Evolutionary conservation across 208 protist genomes (phyloP).

Genomic region (Hexamita inflata): DNA sequence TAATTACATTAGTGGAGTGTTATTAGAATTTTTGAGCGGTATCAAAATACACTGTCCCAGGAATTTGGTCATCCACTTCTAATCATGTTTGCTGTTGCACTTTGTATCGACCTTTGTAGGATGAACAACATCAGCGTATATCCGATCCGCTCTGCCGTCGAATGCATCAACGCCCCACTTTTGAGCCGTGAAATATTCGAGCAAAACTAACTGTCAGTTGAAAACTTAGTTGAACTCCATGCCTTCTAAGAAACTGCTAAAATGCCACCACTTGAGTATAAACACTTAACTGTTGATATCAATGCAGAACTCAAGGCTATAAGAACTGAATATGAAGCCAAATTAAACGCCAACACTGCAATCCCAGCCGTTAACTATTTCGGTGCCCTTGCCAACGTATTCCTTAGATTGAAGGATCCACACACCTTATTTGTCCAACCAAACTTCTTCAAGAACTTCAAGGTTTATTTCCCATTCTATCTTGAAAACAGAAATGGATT

Average conservation of each 20-base stretch:
- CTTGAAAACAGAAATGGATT: too few relatives aligned
- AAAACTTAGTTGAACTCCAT: background rate
- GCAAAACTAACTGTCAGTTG: background rate
- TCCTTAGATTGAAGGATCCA: slow-evolving; percentile 12
- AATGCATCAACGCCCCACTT: background rate
- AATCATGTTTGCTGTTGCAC: too few relatives aligned
- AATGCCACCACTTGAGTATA: slow-evolving; percentile 7
- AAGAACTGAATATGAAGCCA: background rate
- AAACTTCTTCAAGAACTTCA: slow-evolving; percentile 6
- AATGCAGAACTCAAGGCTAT: background rate
- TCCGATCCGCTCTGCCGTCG: background rate
- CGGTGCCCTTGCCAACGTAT: background rate
- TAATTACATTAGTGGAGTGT: too few relatives aligned
- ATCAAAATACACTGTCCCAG: too few relatives aligned
- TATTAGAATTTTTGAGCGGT: too few relatives aligned
- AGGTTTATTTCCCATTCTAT: background rate
- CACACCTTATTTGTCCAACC: slow-evolving; percentile 15
- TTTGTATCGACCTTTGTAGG: too few relatives aligned
- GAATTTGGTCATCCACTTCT: too few relatives aligned
- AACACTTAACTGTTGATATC: background rate
- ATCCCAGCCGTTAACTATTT: background rate
- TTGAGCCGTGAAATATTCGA: slow-evolving; percentile 10
- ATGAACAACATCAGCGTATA: too few relatives aligned
- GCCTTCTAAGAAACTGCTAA: slow-evolving; percentile 16
- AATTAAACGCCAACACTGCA: background rate